phyloP scores from a whole-genome alignment of 352 stramenopile genomes.

The Phytophthora tentaculata region DNA sequence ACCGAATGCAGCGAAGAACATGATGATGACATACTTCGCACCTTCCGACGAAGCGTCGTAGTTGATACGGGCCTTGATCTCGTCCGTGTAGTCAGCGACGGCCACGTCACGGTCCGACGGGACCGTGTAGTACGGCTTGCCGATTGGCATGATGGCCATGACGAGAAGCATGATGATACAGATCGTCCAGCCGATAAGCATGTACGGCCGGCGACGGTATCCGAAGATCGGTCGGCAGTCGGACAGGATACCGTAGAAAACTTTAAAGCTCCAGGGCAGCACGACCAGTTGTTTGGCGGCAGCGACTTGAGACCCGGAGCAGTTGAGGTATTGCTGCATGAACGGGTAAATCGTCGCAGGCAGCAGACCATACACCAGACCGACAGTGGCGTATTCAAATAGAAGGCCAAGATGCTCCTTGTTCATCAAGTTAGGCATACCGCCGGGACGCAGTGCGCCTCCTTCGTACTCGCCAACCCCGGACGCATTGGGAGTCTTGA shows the following conservation, averaged over 20 bases:
- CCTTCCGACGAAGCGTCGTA: conserved; percentile 38
- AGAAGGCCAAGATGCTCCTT: conserved; percentile 48
- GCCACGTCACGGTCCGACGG: conserved; percentile 21
- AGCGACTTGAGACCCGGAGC: conserved; percentile 44
- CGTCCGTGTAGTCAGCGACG: conserved; percentile 29
- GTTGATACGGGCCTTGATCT: conserved; percentile 41
- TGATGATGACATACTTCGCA: conserved; percentile 38
- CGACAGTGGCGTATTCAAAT: conserved; percentile 47
- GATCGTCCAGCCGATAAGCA: conserved; percentile 59
- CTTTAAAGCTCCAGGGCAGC: conserved; percentile 60
- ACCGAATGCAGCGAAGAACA: conserved; percentile 28
- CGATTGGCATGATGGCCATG: conserved; percentile 45
- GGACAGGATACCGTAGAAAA: conserved; percentile 35
- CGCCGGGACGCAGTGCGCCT: conserved; percentile 38
- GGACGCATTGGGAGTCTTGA: conserved; percentile 34
- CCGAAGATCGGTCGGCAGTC: conserved; percentile 51
- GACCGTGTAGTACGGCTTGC: conserved; percentile 56
- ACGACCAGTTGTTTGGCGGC: conserved; percentile 48
- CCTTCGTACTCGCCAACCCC: conserved; percentile 32
- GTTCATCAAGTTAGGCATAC: conserved; percentile 33
- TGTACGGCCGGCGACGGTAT: conserved; percentile 62
- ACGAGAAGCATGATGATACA: conserved; percentile 53
- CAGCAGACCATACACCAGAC: conserved; percentile 47
- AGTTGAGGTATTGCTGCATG: conserved; percentile 53
- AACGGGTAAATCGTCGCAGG: conserved; percentile 57